Evolutionary conservation across 1,139 yeast species (phyloP).

Genomic region (Geotrichum carabidarum): DNA sequence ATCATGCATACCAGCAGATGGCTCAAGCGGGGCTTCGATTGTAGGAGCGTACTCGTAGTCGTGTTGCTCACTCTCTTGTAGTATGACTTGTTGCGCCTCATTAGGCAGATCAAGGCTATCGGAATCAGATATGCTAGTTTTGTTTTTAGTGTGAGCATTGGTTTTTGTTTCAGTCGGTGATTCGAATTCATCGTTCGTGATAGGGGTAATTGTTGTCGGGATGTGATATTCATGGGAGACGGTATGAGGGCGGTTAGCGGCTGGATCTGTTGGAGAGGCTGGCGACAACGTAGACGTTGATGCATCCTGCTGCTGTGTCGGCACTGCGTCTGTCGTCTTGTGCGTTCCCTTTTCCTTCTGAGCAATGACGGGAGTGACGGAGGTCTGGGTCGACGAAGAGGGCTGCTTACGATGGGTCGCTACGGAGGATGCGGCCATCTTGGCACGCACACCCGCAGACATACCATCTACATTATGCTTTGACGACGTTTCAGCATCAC

Average conservation of each 20-base stretch:
- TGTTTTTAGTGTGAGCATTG: conserved; percentile 9
- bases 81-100: not conserved
- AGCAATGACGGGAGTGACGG: not conserved
- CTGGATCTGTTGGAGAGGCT: not conserved
- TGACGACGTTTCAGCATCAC: not conserved
- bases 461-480: not conserved
- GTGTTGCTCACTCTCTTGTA: conserved; percentile 15
- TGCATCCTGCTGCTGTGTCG: not conserved
- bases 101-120: conserved; percentile 5
- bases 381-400: not conserved
- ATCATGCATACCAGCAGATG: conserved; percentile 5
- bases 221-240: conserved; percentile 2
- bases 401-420: not conserved
- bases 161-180: not conserved
- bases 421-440: conserved; percentile 4
- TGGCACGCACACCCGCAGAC: conserved; percentile 6
- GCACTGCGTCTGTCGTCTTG: not conserved
- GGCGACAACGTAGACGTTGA: not conserved
- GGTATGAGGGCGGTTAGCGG: not conserved
- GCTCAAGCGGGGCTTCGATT: not conserved
- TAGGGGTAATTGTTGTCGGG: not conserved
- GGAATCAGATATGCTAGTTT: conserved; percentile 13
- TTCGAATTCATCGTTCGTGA: not conserved
- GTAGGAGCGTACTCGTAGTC: conserved; percentile 11
- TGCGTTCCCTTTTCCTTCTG: not conserved